phyloP scores from a whole-genome alignment of 345 rosid species.

The Pugionium cornutum region DNA sequence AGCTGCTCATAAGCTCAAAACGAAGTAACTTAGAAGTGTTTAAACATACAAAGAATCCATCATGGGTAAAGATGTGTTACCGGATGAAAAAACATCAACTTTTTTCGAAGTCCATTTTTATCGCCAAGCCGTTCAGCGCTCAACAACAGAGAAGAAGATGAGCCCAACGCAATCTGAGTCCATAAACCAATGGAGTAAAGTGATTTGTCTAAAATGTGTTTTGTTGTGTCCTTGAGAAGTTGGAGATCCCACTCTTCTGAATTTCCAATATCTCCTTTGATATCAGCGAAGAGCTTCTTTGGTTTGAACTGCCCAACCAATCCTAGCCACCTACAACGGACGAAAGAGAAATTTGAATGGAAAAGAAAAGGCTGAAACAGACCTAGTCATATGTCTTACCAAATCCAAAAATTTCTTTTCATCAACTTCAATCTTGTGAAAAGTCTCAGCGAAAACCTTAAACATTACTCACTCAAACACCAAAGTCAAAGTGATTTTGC shows the following conservation, averaged over 20 bases:
- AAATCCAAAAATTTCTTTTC: constrained; percentile 12
- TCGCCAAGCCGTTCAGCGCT: constrained; percentile 64
- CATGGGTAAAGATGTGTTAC: constrained; percentile 37
- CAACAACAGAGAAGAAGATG: constrained; percentile 53
- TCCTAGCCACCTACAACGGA: constrained; percentile 66
- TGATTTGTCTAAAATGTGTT: constrained; percentile 70
- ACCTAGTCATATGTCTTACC: constrained; percentile 1
- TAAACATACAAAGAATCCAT: constrained; percentile 1
- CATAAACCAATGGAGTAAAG: constrained; percentile 63
- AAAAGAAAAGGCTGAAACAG: no score
- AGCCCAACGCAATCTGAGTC: constrained; percentile 57
- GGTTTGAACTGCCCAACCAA: constrained; percentile 78
- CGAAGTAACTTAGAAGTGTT: not conserved
- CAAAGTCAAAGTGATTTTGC: not conserved
- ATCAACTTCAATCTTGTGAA: not conserved
- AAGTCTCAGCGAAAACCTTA: not conserved
- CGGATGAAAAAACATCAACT: constrained; percentile 68
- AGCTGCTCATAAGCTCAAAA: constrained; percentile 49
- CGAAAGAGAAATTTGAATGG: not conserved
- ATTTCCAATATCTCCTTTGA: constrained; percentile 53
- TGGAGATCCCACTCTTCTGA: constrained; percentile 57
- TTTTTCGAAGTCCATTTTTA: constrained; percentile 53
- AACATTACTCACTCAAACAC: constrained; percentile 7
- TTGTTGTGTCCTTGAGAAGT: constrained; percentile 53
- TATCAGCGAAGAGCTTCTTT: constrained; percentile 61